Conservation (phyloP, 306 rosid genomes). For the Vigna nakashimae region DNA sequence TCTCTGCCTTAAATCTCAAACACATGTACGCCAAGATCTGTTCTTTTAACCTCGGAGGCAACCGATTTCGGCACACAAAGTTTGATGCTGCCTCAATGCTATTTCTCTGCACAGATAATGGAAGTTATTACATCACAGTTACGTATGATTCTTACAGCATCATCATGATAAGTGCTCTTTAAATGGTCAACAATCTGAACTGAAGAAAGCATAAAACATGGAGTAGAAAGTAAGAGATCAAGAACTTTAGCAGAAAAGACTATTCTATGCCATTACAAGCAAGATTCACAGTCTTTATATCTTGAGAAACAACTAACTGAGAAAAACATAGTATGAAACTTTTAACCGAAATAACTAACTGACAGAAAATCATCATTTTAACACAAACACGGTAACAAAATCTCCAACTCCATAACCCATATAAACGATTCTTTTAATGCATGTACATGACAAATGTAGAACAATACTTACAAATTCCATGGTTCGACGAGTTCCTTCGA, state of each 20-base stretch:
- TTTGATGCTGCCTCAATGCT: conserved; percentile 89
- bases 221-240: background rate
- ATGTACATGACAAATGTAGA: background rate
- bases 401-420: background rate
- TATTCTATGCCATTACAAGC: background rate
- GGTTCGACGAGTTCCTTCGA: conserved; percentile 93
- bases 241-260: background rate
- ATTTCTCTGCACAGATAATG: conserved; percentile 64
- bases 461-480: conserved; percentile 86
- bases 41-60: conserved; percentile 73
- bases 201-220: background rate
- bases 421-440: background rate
- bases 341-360: background rate
- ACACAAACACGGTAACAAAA: background rate
- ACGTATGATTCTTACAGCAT: background rate
- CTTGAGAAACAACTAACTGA: background rate
- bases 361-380: background rate
- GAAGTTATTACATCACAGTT: conserved; percentile 5
- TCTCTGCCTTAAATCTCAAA: conserved; percentile 89
- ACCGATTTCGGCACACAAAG: conserved; percentile 74
- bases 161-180: background rate
- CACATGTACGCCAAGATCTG: conserved; percentile 95
- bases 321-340: background rate
- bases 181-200: background rate
- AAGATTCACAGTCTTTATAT: background rate